These are phyloP conservation scores for Arctium minus DNA, from an alignment of 129 eudicot species.

Conservation along the genomic window DNA sequence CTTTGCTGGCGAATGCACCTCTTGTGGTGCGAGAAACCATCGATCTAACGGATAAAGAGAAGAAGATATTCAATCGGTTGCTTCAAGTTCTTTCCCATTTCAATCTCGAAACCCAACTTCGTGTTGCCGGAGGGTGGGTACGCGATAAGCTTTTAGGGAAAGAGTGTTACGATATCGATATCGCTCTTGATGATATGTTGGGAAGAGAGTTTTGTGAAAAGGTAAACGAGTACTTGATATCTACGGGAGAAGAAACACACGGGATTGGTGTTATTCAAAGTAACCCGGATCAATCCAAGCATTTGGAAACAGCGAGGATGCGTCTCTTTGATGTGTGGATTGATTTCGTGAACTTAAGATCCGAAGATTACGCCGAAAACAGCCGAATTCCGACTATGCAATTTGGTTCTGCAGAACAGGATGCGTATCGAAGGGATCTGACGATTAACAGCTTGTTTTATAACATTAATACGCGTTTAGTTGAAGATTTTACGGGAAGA, in stretches of 20 bases:
- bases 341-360: slow-evolving; percentile 84
- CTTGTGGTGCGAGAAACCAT: slow-evolving; percentile 41
- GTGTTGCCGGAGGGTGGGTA: slow-evolving; percentile 99
- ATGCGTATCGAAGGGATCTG: slow-evolving; percentile 39
- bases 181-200: slow-evolving; percentile 89
- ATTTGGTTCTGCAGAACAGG: slow-evolving; percentile 31
- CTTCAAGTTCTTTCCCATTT: slow-evolving; percentile 60
- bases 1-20: neutral
- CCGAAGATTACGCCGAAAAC: slow-evolving; percentile 58
- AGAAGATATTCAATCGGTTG: slow-evolving; percentile 64
- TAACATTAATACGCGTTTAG: slow-evolving; percentile 26
- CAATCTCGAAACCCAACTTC: slow-evolving; percentile 70
- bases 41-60: slow-evolving; percentile 64
- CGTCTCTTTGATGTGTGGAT: slow-evolving; percentile 76
- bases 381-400: slow-evolving; percentile 28
- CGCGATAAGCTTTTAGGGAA: slow-evolving; percentile 96
- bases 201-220: slow-evolving; percentile 91
- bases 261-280: slow-evolving; percentile 84
- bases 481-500: slow-evolving; percentile 32
- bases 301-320: slow-evolving; percentile 98
- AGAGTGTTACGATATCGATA: slow-evolving; percentile 94
- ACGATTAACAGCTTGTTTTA: slow-evolving; percentile 38
- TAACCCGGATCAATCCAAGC: slow-evolving; percentile 97
- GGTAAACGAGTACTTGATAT: slow-evolving; percentile 68
- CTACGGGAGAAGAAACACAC: slow-evolving; percentile 63